Evolutionary conservation across 345 rosid species (phyloP).

Genomic region (Gossypium raimondii): DNA sequence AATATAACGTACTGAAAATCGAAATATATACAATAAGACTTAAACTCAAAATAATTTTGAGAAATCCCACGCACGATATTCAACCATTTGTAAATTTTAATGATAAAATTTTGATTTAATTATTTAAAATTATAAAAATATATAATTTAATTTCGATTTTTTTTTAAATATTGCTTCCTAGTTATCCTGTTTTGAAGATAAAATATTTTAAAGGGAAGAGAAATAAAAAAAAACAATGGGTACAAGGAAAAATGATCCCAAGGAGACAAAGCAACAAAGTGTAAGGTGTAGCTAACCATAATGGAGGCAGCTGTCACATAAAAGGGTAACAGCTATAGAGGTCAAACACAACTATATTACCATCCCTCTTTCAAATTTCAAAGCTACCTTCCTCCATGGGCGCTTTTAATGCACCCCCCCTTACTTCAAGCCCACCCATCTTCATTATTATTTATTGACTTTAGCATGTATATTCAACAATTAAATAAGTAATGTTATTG

Average conservation of each 20-base stretch:
- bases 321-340: constrained; percentile 21
- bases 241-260: neutral
- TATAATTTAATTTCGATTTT: too few relatives aligned
- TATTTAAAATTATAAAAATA: too few relatives aligned
- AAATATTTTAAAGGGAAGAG: neutral
- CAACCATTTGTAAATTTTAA: too few relatives aligned
- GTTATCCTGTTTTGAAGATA: neutral
- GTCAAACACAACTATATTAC: neutral
- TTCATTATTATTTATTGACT: neutral
- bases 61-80: too few relatives aligned
- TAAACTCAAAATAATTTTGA: too few relatives aligned
- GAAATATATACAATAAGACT: too few relatives aligned
- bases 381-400: neutral
- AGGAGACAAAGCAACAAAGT: neutral
- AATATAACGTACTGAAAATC: too few relatives aligned
- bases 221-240: neutral
- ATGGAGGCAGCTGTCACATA: neutral
- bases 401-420: neutral
- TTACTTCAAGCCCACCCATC: neutral
- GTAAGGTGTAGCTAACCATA: neutral
- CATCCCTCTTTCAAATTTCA: neutral
- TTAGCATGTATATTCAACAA: too few relatives aligned
- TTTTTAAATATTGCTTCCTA: too few relatives aligned
- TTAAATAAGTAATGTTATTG: too few relatives aligned
- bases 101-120: too few relatives aligned